These are phyloP conservation scores for Schoenoplectus tabernaemontani DNA, from an alignment of 202 grass and related monocot species.

Conservation along the genomic window DNA sequence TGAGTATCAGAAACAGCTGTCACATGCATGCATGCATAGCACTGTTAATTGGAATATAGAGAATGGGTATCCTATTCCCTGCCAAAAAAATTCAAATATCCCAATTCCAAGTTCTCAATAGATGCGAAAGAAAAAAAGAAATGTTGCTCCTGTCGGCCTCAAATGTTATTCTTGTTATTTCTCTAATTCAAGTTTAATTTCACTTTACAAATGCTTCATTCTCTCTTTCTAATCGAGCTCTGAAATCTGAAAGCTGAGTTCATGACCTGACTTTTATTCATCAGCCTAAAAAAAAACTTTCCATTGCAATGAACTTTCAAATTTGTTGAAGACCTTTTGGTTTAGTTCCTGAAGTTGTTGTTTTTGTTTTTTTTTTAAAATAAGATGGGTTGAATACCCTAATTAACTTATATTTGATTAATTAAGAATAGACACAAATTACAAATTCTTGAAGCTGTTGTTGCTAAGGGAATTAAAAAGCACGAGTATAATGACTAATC, in stretches of 20 bases:
- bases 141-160: neutral
- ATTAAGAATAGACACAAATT: neutral
- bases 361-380: neutral
- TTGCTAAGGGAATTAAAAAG: neutral
- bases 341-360: neutral
- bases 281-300: neutral
- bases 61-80: constrained; percentile 1
- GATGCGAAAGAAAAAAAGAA: neutral
- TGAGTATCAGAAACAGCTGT: neutral
- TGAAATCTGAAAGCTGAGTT: neutral
- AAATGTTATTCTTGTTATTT: neutral
- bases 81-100: neutral
- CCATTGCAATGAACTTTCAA: neutral
- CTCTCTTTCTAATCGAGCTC: neutral
- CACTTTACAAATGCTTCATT: neutral
- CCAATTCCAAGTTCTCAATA: neutral
- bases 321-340: neutral
- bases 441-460: neutral
- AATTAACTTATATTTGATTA: neutral
- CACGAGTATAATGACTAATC: neutral
- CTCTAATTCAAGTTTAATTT: neutral
- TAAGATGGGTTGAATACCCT: neutral
- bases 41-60: neutral
- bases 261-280: neutral
- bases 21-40: neutral